These are phyloP conservation scores for Silene conica DNA, from an alignment of 148 eudicot genomes.

Conservation along the genomic window DNA sequence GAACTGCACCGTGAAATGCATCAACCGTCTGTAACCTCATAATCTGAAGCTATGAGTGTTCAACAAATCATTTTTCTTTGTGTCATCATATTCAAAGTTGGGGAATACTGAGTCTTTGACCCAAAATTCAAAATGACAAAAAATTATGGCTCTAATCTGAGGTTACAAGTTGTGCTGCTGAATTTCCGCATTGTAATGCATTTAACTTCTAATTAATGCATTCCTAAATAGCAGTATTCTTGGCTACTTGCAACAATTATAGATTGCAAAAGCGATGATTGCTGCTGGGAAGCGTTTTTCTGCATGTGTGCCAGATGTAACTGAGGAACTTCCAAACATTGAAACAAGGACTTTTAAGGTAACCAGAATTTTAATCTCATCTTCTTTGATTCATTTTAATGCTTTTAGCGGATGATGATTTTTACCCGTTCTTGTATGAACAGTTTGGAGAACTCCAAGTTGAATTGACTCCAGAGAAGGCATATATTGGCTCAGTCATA, in stretches of 20 bases:
- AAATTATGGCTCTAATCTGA: not conserved
- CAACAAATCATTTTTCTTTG: not conserved
- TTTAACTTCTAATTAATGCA: slow-evolving; percentile 23
- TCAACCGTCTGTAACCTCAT: not conserved
- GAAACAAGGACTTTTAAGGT: slow-evolving; percentile 75
- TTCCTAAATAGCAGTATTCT: slow-evolving; percentile 39
- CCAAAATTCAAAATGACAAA: not conserved
- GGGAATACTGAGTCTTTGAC: not conserved
- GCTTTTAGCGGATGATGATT: not conserved
- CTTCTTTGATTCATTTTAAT: not conserved
- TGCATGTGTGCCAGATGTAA: slow-evolving; percentile 35
- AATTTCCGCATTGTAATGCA: slow-evolving; percentile 9
- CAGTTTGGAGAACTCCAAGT: slow-evolving; percentile 98
- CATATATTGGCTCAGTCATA: slow-evolving; percentile 75
- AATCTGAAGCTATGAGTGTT: not conserved
- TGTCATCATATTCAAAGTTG: not conserved
- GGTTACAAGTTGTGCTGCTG: not conserved
- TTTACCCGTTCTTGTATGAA: slow-evolving; percentile 18
- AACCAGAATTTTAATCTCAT: slow-evolving; percentile 1
- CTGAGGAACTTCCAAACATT: slow-evolving; percentile 36
- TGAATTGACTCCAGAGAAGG: slow-evolving; percentile 68
- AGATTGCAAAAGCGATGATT: slow-evolving; percentile 90
- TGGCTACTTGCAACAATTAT: slow-evolving; percentile 48
- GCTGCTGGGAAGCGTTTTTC: slow-evolving; percentile 63
- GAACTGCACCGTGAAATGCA: not conserved